Percentiles rank a stretch among this genome's conserved stretches.
phyloP scores from a whole-genome alignment of 78 protist species.

The Creolimax fragrantissima region DNA sequence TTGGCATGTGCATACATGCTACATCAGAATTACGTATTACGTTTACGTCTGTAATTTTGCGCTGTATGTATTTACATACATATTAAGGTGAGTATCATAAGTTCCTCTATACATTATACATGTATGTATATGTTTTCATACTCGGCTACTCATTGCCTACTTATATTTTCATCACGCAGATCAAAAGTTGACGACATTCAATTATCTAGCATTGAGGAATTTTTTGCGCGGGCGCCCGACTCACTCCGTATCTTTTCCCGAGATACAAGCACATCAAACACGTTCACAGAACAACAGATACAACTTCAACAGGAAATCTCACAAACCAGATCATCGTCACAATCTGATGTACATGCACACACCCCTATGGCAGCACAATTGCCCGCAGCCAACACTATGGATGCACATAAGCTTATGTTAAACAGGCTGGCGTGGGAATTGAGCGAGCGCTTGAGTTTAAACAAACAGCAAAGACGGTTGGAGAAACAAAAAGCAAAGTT shows the following conservation, averaged over 20 bases:
- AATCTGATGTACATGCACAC: neutral
- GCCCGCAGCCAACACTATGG: neutral
- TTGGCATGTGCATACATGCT: too few relatives aligned
- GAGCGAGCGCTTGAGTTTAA: neutral
- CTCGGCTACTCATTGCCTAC: too few relatives aligned
- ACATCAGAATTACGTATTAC: too few relatives aligned
- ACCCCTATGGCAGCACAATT: neutral
- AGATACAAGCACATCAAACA: neutral
- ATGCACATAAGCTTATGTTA: neutral
- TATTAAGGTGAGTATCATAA: too few relatives aligned
- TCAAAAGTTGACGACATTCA: neutral
- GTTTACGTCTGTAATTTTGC: too few relatives aligned
- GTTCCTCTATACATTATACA: too few relatives aligned
- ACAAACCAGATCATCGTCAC: neutral
- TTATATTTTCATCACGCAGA: neutral
- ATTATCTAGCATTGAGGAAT: neutral
- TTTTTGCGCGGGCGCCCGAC: neutral
- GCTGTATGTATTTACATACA: too few relatives aligned
- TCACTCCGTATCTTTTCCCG: neutral
- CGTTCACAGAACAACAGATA: too few relatives aligned
- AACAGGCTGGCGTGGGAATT: neutral
- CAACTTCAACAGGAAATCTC: neutral
- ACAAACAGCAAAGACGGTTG: neutral
- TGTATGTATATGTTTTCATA: too few relatives aligned
- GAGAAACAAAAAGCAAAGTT: neutral